phyloP scores from a whole-genome alignment of 306 rosid species.

The Rosa persica region DNA sequence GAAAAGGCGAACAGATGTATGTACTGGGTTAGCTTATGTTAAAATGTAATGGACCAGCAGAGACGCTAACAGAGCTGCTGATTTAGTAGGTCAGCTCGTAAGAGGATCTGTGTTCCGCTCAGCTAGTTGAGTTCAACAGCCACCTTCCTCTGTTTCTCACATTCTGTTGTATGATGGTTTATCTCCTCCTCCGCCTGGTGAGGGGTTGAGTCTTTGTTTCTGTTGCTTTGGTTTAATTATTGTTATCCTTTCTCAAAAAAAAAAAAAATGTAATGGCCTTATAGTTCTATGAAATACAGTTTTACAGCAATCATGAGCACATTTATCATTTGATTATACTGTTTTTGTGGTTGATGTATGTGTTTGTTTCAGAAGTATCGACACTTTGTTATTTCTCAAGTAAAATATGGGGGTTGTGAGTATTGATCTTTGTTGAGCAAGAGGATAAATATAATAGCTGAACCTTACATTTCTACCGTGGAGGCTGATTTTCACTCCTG shows the following conservation, averaged over 20 bases:
- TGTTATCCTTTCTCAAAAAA: no score
- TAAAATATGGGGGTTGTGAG: no score
- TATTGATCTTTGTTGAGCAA: not conserved
- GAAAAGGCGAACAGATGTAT: slow-evolving; percentile 11
- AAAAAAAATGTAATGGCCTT: slow-evolving; percentile 4
- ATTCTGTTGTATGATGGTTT: no score
- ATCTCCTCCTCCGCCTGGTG: no score
- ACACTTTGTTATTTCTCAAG: no score
- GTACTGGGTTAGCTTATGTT: slow-evolving; percentile 4
- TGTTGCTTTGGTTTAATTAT: no score
- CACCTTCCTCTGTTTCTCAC: no score
- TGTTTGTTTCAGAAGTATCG: not conserved
- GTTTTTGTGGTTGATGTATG: not conserved
- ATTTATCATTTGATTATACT: not conserved
- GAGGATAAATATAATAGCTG: not conserved
- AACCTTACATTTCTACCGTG: not conserved
- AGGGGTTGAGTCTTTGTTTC: no score
- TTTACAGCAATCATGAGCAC: not conserved
- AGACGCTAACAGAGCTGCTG: no score
- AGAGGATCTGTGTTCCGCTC: no score
- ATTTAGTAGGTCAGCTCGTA: no score
- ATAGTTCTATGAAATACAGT: slow-evolving; percentile 23
- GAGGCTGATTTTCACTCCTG: not conserved
- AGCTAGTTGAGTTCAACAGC: no score
- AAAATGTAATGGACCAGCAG: not conserved